Evolutionary conservation across 768 basidiomycete genomes (phyloP).

Genomic region (Obba rivulosa): DNA sequence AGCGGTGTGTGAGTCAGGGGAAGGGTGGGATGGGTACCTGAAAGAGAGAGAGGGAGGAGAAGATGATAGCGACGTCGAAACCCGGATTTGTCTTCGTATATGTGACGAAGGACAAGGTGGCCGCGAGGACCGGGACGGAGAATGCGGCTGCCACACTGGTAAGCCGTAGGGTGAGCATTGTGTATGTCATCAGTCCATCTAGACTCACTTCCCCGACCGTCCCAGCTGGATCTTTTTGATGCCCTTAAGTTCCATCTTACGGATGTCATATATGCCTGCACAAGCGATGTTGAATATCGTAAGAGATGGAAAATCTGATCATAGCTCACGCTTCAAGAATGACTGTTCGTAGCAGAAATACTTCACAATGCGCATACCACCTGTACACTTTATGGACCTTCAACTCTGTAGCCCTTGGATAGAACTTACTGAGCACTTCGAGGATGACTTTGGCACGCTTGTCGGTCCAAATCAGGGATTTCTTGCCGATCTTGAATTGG

Average conservation of each 20-base stretch:
- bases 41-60: slow-evolving; percentile 59
- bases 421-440: slow-evolving; percentile 49
- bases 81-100: slow-evolving; percentile 51
- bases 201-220: slow-evolving; percentile 54
- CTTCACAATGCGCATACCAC: slow-evolving; percentile 69
- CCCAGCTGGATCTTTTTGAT: slow-evolving; percentile 54
- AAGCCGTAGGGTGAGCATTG: slow-evolving; percentile 6
- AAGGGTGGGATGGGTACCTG: slow-evolving; percentile 28
- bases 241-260: slow-evolving; percentile 50
- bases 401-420: not conserved
- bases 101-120: slow-evolving; percentile 61
- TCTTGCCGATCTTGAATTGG: slow-evolving; percentile 47
- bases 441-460: slow-evolving; percentile 56
- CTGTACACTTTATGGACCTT: slow-evolving; percentile 19
- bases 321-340: slow-evolving; percentile 52
- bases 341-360: slow-evolving; percentile 71
- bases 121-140: slow-evolving; percentile 58
- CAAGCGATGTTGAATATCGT: not conserved
- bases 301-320: not conserved
- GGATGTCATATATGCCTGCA: slow-evolving; percentile 48
- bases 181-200: slow-evolving; percentile 36
- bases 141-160: slow-evolving; percentile 46
- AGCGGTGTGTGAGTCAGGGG: not conserved
- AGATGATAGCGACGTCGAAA: slow-evolving; percentile 65
- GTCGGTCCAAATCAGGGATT: slow-evolving; percentile 60